Base-by-base conservation (phyloP, 441 rosid species). In the Gossypium aridum region DNA sequence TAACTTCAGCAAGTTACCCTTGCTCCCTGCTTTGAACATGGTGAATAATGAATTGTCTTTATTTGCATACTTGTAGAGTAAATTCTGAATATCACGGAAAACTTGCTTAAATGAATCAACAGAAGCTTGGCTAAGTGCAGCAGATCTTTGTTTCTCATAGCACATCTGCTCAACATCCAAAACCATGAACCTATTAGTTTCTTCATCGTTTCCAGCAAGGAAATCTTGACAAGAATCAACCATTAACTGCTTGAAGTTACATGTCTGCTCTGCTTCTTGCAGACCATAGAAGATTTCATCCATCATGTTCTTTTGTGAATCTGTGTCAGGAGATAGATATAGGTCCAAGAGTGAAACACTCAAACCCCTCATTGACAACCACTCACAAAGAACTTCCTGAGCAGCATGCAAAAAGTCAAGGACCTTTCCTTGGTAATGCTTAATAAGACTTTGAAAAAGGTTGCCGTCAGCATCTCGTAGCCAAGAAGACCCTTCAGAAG, bases 1-100 rank as follows among this genome's bases (percentile, higher is more conserved):
- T 23, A 96, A 75, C 80, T 88, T 94, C 80, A 87, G 83, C 23
- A 92, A 77, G 78, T 85, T 96, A 34, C 99, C 99, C 86, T 96
- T 96, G 82, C 99, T 96, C 73, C 98, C 99, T 5, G 98, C 88
- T 83, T 89, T 94, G 70, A 81, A 86, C 99, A 96, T 94, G 51
- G 86, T 81, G 82, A 96, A 45, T 70, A 96, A 83, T 3, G 98
- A 85, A 59, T 96, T 96, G 14, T 88, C 90, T 63, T 78, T 78
- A 9, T 83, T 82, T 0, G 91, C 93, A 76, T 94, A 89, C 72
- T 83, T 89, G 74, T 83, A 90, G 19, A 83, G 88, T 76, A 96
- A 77, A 77, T 81, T 90, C 73, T 91, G 98, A 70, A 96, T 83
- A 75, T 96, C 98, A 70, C 95, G 87, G 39, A 86, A 94, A 0